Percentiles rank a stretch among this genome's conserved stretches.
Evolutionary conservation across 2,329 filamentous ascomycete genomes (phyloP).

Genomic region (Penicillium sp.): DNA sequence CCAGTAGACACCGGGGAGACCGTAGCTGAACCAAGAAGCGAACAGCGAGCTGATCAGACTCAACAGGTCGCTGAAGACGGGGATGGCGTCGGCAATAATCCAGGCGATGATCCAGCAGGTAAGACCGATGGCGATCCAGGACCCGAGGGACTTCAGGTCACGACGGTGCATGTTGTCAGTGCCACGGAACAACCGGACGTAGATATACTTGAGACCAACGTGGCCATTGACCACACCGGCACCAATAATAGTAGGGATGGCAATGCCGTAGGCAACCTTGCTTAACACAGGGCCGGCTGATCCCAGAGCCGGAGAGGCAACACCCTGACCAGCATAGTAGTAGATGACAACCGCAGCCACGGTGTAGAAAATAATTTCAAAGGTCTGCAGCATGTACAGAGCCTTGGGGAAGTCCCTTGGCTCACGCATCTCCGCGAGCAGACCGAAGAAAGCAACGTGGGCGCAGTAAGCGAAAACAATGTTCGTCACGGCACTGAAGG

Average conservation of each 20-base stretch:
- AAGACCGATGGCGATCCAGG: constrained; percentile 60
- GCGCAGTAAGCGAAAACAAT: constrained; percentile 70
- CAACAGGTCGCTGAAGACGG: constrained; percentile 65
- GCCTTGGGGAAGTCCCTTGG: constrained; percentile 62
- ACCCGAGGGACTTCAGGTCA: constrained; percentile 50
- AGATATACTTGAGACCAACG: constrained; percentile 65
- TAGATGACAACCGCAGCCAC: constrained; percentile 68
- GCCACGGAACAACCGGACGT: constrained; percentile 60
- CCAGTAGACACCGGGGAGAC: constrained; percentile 48
- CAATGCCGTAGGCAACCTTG: constrained; percentile 66
- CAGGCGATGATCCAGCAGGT: constrained; percentile 61
- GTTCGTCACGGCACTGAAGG: constrained; percentile 63
- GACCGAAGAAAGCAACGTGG: constrained; percentile 67
- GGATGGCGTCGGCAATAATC: constrained; percentile 67
- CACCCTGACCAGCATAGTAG: constrained; percentile 60
- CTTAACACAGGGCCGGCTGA: constrained; percentile 57
- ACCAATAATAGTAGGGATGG: constrained; percentile 67
- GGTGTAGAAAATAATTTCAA: constrained; percentile 62
- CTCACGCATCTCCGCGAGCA: constrained; percentile 63
- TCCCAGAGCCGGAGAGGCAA: constrained; percentile 64
- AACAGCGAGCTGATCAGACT: constrained; percentile 52
- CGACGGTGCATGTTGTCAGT: constrained; percentile 54
- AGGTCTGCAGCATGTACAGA: constrained; percentile 59
- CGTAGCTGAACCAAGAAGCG: constrained; percentile 27
- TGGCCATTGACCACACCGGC: constrained; percentile 69